Base-by-base conservation (phyloP, 306 rosid genomes). In the Lathyrus oleraceus region DNA sequence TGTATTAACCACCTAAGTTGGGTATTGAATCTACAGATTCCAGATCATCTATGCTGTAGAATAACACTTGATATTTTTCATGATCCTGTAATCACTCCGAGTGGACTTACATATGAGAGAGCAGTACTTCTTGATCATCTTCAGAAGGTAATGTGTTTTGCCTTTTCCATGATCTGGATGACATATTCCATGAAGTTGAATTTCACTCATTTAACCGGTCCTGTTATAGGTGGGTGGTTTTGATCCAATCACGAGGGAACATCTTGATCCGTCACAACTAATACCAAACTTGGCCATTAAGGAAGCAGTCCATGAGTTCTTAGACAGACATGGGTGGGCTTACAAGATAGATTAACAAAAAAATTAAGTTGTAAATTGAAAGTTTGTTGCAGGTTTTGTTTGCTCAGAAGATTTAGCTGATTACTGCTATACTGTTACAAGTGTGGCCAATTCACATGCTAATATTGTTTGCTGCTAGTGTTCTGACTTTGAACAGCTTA, bases 31-130 rank as follows among this genome's bases (percentile, higher is more conserved):
- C 64, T 57, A 30, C 71, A 95, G 99, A 95, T 95, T 77, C 99
- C 97, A 0, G 99, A 91, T 79, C 73, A 89, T 61, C 80, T 95
- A 2, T 95, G 97, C 83, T 95, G 99, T 71, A 89, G 79, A 83
- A 95, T 95, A 45, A 86, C 91, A 0, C 95, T 95, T 0, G 99
- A 95, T 15, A 76, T 91, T 69, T 90, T 89, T 61, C 99, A 87
- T 7, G 99, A 95, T 82, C 99, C 99, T 1, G 99, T 95, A 67
- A 95, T 91, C 73, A 86, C 91, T 63, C 99, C 99, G 0, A 81
- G 99, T 38, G 99, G 99, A 54, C 79, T 81, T 67, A 84, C 99
- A 8, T 95, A 95, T 20, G 97, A 95, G 82, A 89, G 96, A 69
- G 87, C 95, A 9, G 89, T 87, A 81, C 91, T 95, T 79, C 85